These are phyloP conservation scores for Agaricales sp. DNA, from an alignment of 1,284 basidiomycete genomes.

Conservation along the genomic window DNA sequence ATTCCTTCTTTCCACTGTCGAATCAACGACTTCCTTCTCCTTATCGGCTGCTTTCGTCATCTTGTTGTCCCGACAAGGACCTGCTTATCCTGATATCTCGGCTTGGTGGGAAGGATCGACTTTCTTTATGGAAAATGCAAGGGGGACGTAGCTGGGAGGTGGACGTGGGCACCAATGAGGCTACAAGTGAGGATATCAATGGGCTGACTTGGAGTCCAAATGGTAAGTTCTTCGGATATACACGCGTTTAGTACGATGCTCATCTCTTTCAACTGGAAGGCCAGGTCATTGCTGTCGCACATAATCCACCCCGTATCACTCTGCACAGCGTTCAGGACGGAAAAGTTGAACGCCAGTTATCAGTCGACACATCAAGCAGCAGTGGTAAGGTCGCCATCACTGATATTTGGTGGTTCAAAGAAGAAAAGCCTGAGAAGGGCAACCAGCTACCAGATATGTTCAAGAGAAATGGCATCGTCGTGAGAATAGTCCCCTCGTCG, in stretches of 20 bases:
- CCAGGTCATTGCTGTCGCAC: constrained; percentile 61
- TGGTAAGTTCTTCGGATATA: constrained; percentile 33
- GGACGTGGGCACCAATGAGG: constrained; percentile 35
- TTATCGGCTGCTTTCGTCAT: constrained; percentile 45
- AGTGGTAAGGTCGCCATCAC: constrained; percentile 22
- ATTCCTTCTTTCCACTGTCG: constrained; percentile 48
- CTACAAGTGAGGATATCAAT: constrained; percentile 31
- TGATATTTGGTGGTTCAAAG: constrained; percentile 63
- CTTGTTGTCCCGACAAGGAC: constrained; percentile 82
- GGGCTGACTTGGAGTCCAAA: constrained; percentile 72
- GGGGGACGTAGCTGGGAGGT: constrained; percentile 75
- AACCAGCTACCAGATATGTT: constrained; percentile 65
- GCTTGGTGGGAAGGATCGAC: constrained; percentile 50
- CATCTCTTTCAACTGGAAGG: no score
- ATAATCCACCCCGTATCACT: constrained; percentile 54
- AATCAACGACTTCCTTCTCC: constrained; percentile 43
- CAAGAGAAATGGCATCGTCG: constrained; percentile 52
- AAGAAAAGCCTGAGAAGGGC: constrained; percentile 28
- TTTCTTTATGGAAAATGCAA: constrained; percentile 72
- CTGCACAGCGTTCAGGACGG: constrained; percentile 74
- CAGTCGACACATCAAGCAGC: constrained; percentile 18
- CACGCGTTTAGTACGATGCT: no score
- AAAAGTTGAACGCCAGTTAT: constrained; percentile 34
- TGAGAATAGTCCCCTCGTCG: constrained; percentile 26
- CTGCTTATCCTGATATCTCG: constrained; percentile 57